Base-by-base conservation (phyloP, 2,329 filamentous ascomycete genomes). In the Colletotrichum scovillei region DNA sequence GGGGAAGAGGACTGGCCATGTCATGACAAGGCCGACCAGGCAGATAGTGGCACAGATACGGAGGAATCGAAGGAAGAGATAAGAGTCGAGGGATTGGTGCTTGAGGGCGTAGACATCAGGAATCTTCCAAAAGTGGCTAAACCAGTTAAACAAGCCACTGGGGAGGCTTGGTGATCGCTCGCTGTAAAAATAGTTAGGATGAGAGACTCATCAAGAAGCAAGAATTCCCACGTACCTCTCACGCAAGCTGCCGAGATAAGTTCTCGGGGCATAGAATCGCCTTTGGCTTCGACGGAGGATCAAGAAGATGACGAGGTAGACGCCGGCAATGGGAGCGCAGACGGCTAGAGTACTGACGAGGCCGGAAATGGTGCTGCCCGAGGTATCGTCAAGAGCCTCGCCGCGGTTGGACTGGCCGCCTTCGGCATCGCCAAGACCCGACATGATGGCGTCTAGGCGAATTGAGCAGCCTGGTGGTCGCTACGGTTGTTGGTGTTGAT, bases 1-100 rank as follows among this genome's bases (percentile, higher is more conserved):
- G 0, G 97, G 95, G 78, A 91, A 95, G 26, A 98, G 86, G 52
- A 98, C 87, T 0, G 97, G 96, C 92, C 94, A 98, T 22, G 94
- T 95, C 72, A 98, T 92, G 77, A 89, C 86, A 78, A 92, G 94
- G 71, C 97, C 97, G 11, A 96, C 92, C 58, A 98, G 89, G 83
- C 93, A 95, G 76, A 97, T 93, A 73, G 92, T 85, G 38, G 93
- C 88, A 8, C 92, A 84, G 75, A 95, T 92, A 79, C 95, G 94
- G 75, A 98, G 85, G 79, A 96, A 96, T 46, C 95, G 93, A 49
- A 97, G 88, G 81, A 95, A 93, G 35, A 97, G 89, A 80, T 95
- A 97, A 14, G 93, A 92, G 82, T 98, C 95, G 77, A 98, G 89
- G 1, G 94, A 95, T 81, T 95, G 93, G 82, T 97, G 94, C 78